Evolutionary conservation across 139 green algal species (phyloP), one percentile per base, ranked within the genome.

Genomic region (Coccomyxa sp.): DNA sequence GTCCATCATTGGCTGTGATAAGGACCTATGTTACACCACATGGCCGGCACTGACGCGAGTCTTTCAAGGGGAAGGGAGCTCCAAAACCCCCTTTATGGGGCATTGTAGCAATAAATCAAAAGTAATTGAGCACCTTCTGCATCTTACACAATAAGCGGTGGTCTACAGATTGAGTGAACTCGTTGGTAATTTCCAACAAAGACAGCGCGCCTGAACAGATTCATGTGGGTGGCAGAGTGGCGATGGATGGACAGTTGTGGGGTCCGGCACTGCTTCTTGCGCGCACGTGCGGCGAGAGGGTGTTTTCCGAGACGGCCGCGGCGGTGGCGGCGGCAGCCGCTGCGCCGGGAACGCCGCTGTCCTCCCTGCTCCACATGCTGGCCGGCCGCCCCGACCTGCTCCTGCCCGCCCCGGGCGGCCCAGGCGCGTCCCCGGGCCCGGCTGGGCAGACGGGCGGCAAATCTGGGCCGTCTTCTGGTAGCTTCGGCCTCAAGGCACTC

Each of bases 201-300:
- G 38, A 51, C 38, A 51, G 38, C 38, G 38, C 38, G 38, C 38
- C 7, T 51, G 38, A 51, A 51, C 38, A 51, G 38, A 51, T 51
- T 51, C 38, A 51, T 51, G 38, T 51, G 38, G 63, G 63, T 71
- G 63, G 32, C 87, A 90, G 78, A 75, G 85, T 82, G 30, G 90
- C 92, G 10, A 45, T 86, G 0, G 79, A 81, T 13, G 85, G 83
- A 0, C 84, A 86, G 68, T 81, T 95, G 81, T 97, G 94, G 94
- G 88, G 84, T 16, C 51, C 90, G 10, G 94, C 94, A 16, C 85
- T 97, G 76, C 67, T 97, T 58, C 83, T 97, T 57, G 88, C 94
- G 0, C 85, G 82, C 25, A 81, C 84, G 21, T 63, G 89, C 27
- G 81, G 86, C 0, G 81, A 86, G 4, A 32, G 80, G 1, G 87